Evolutionary conservation across 352 stramenopile species (phyloP).

Genomic region (Aphanomyces stellatus): DNA sequence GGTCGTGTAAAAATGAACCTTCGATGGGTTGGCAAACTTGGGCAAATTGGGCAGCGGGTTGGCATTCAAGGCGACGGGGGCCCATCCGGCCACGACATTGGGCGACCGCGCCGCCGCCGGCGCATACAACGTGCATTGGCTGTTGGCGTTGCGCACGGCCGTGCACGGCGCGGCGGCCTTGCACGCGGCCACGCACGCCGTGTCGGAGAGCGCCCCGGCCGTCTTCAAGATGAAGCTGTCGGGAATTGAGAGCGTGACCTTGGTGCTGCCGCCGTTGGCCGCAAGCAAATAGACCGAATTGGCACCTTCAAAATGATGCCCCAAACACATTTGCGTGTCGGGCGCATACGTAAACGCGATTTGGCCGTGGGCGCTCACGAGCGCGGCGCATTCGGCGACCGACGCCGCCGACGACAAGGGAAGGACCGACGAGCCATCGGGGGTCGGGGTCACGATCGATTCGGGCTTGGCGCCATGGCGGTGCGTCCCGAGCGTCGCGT

Average conservation of each 20-base stretch:
- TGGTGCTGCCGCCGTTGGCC: neutral
- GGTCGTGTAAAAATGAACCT: neutral
- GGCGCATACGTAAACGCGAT: slow-evolving; percentile 9
- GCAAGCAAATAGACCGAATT: neutral
- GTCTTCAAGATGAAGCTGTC: neutral
- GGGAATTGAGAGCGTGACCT: neutral
- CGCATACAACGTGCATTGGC: slow-evolving; percentile 5
- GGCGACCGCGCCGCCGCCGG: neutral
- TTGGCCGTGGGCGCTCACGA: neutral
- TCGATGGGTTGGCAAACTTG: neutral
- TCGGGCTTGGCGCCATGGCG: too few relatives aligned
- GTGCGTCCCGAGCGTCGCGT: too few relatives aligned
- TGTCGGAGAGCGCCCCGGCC: neutral
- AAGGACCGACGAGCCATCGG: neutral
- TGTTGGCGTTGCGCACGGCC: neutral
- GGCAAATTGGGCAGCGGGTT: neutral
- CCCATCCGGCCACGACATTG: neutral
- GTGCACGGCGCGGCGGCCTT: neutral
- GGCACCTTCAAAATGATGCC: neutral
- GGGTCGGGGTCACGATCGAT: neutral
- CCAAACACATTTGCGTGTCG: neutral
- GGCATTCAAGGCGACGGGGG: neutral
- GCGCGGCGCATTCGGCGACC: neutral
- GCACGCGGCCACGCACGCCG: neutral
- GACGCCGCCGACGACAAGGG: slow-evolving; percentile 6